phyloP scores from a whole-genome alignment of 306 rosid species.

The Notholithocarpus densiflorus region DNA sequence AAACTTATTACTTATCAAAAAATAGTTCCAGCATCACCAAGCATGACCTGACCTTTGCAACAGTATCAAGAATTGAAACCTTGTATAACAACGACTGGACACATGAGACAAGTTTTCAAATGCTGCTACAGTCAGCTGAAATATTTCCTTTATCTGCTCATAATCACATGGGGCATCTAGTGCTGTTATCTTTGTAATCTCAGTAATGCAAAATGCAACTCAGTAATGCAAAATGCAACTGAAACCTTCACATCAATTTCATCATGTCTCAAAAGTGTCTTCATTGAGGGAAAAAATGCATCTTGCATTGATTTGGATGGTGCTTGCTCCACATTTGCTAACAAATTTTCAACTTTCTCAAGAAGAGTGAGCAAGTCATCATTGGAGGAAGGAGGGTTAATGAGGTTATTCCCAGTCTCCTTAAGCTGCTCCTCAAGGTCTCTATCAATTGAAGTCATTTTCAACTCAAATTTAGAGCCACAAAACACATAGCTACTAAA shows the following conservation, averaged over 20 bases:
- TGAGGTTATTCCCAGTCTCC: conserved; percentile 44
- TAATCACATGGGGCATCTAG: conserved; percentile 70
- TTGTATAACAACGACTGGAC: conserved; percentile 49
- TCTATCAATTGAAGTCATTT: conserved; percentile 38
- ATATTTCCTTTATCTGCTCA: conserved; percentile 68
- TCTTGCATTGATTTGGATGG: too few relatives aligned
- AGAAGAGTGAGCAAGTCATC: conserved; percentile 48
- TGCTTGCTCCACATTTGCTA: conserved; percentile 34
- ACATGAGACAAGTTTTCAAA: conserved; percentile 48
- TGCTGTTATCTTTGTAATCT: conserved; percentile 71
- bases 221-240: conserved; percentile 38
- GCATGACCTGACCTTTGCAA: conserved; percentile 50
- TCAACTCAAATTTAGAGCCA: neutral
- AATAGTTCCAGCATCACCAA: conserved; percentile 68
- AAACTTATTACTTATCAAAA: conserved; percentile 28
- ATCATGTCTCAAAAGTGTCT: conserved; percentile 43
- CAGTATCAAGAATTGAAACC: conserved; percentile 37
- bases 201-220: conserved; percentile 20
- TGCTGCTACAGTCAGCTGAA: conserved; percentile 55
- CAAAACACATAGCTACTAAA: neutral
- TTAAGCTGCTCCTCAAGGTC: conserved; percentile 38
- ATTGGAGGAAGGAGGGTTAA: conserved; percentile 28
- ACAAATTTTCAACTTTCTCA: conserved; percentile 49
- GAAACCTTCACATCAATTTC: conserved; percentile 48
- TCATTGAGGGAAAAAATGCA: too few relatives aligned